phyloP scores from a whole-genome alignment of 1,139 yeast genomes.

The Yamadazyma blattariae region DNA sequence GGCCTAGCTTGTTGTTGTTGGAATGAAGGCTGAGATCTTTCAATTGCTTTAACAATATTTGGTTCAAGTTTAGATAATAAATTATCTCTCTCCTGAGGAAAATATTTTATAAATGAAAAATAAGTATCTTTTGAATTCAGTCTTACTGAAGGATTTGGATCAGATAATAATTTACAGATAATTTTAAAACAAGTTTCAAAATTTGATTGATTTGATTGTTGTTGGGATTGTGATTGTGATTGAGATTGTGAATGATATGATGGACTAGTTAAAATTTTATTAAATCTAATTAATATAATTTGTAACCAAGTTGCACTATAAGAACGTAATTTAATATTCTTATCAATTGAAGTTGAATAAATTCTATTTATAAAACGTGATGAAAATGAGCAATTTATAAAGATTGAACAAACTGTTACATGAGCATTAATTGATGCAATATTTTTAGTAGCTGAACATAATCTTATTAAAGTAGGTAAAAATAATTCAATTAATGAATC shows the following conservation, averaged over 20 bases:
- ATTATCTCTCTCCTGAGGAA: slow-evolving; percentile 49
- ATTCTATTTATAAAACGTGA: slow-evolving; percentile 54
- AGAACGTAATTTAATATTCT: slow-evolving; percentile 66
- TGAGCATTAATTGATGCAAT: slow-evolving; percentile 77
- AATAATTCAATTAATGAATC: slow-evolving; percentile 66
- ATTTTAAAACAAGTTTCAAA: slow-evolving; percentile 51
- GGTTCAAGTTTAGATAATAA: slow-evolving; percentile 48
- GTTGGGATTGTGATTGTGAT: slow-evolving; percentile 12
- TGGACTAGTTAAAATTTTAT: slow-evolving; percentile 11
- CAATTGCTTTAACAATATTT: slow-evolving; percentile 35
- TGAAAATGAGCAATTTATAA: slow-evolving; percentile 54
- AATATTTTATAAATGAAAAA: slow-evolving; percentile 59
- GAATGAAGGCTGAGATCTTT: slow-evolving; percentile 46
- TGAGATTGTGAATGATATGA: slow-evolving; percentile 17
- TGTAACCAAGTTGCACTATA: slow-evolving; percentile 73
- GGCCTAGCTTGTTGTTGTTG: not conserved
- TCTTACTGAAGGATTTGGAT: slow-evolving; percentile 80
- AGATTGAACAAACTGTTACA: slow-evolving; percentile 59
- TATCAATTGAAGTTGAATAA: slow-evolving; percentile 57
- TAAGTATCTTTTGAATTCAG: slow-evolving; percentile 71
- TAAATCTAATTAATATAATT: slow-evolving; percentile 49
- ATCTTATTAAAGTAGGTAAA: slow-evolving; percentile 54
- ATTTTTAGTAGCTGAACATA: slow-evolving; percentile 74
- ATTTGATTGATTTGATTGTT: slow-evolving; percentile 33
- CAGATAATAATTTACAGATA: slow-evolving; percentile 61